Evolutionary conservation across 2,329 filamentous ascomycete species (phyloP).

Genomic region (Cladosporium sp.): DNA sequence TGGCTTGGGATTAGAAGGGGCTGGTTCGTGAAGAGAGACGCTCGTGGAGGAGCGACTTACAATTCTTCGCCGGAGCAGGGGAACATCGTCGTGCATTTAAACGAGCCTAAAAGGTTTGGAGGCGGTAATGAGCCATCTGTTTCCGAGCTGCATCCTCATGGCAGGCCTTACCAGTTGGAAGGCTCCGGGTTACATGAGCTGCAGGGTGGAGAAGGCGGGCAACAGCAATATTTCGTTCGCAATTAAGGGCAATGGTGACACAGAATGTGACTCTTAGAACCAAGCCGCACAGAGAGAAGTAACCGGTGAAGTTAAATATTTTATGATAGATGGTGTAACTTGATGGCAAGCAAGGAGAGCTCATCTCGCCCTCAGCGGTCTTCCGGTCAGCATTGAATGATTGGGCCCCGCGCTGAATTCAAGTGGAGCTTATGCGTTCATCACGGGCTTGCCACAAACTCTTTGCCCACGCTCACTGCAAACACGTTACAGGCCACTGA

Average conservation of each 20-base stretch:
- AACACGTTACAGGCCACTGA: background rate
- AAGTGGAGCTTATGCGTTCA: background rate
- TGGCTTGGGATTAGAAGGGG: constrained; percentile 10
- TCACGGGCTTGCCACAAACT: background rate
- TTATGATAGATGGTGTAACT: too few species aligned
- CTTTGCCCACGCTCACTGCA: background rate
- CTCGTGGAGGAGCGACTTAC: background rate
- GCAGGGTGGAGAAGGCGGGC: background rate
- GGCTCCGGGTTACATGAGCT: constrained; percentile 3
- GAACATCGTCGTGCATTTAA: background rate
- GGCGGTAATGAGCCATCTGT: background rate
- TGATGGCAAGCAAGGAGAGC: too few species aligned
- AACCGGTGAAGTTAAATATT: too few species aligned
- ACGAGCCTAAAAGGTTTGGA: background rate
- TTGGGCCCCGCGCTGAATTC: too few species aligned
- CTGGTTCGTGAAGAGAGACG: constrained; percentile 10
- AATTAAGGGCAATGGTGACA: background rate
- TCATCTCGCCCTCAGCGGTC: too few species aligned
- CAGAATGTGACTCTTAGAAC: too few species aligned
- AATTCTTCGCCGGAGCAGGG: background rate
- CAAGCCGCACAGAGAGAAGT: background rate
- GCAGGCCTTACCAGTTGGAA: constrained; percentile 5
- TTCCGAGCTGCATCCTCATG: background rate
- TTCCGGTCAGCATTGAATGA: too few species aligned
- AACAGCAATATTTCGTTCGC: background rate